phyloP scores from a whole-genome alignment of 2,329 filamentous ascomycete genomes.

The Botryotinia narcissicola region DNA sequence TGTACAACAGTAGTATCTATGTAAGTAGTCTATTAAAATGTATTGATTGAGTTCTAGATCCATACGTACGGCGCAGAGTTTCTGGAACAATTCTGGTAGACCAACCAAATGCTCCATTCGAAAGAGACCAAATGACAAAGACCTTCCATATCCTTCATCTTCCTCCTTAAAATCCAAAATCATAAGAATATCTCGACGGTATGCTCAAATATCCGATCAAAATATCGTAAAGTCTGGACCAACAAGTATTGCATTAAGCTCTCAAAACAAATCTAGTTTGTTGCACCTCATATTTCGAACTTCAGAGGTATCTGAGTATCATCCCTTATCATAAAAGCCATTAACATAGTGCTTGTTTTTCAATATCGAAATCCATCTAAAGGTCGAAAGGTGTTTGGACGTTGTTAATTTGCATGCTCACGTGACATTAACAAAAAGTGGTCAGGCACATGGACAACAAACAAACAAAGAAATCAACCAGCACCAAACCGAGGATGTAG shows the following conservation, averaged over 20 bases:
- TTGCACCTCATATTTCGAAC: background rate
- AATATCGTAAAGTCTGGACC: background rate
- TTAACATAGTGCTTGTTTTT: background rate
- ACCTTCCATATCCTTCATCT: too few species aligned
- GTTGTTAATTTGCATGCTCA: background rate
- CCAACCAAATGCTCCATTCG: background rate
- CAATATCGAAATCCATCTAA: background rate
- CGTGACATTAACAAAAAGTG: background rate
- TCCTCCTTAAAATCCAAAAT: background rate
- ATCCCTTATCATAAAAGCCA: background rate
- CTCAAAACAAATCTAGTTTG: background rate
- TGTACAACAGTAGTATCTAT: background rate
- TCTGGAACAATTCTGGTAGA: too few species aligned
- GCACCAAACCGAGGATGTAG: slow-evolving; percentile 10
- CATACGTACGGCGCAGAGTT: background rate
- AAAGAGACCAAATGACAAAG: background rate
- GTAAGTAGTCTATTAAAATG: background rate
- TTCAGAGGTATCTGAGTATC: background rate
- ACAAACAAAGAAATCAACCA: background rate
- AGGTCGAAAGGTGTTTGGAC: background rate
- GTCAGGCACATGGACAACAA: background rate
- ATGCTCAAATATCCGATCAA: background rate
- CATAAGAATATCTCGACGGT: background rate
- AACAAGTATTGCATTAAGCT: background rate
- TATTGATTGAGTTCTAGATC: background rate